These are phyloP conservation scores for Penicillium carneum DNA, from an alignment of 2,329 filamentous ascomycete species.

Conservation along the genomic window DNA sequence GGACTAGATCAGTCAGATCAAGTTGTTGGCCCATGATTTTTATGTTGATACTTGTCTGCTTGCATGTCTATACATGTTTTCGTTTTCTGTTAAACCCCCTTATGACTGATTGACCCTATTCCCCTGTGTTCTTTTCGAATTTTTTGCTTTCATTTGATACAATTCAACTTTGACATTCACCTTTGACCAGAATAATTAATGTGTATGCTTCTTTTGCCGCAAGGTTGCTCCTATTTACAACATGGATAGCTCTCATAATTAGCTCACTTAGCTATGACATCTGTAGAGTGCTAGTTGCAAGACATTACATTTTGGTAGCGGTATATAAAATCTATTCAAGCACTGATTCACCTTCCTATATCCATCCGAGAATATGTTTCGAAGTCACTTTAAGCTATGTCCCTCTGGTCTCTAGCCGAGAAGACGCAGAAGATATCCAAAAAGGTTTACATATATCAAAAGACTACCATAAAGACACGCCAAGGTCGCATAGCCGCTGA, in stretches of 20 bases:
- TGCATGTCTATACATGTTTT: slow-evolving; percentile 35
- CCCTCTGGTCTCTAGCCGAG: too few relatives aligned
- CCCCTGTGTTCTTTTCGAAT: slow-evolving; percentile 27
- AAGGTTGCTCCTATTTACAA: not conserved
- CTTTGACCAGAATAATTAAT: slow-evolving; percentile 6
- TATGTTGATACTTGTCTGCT: slow-evolving; percentile 36
- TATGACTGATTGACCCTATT: slow-evolving; percentile 39
- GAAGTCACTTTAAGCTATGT: too few relatives aligned
- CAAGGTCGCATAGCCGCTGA: too few relatives aligned
- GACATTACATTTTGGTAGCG: not conserved
- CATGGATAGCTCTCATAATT: not conserved
- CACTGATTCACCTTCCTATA: not conserved
- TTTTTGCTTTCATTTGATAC: slow-evolving; percentile 21
- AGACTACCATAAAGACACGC: too few relatives aligned
- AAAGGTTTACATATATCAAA: too few relatives aligned
- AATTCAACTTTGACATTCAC: slow-evolving; percentile 12
- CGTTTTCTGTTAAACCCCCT: slow-evolving; percentile 15
- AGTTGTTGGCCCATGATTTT: slow-evolving; percentile 24
- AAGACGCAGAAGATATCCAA: too few relatives aligned
- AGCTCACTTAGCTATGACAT: not conserved
- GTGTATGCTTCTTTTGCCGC: slow-evolving; percentile 4
- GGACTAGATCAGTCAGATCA: slow-evolving; percentile 49
- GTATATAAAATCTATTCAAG: not conserved
- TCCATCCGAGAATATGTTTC: too few relatives aligned
- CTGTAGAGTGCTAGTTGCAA: not conserved